Evolutionary conservation across 2,329 filamentous ascomycete genomes (phyloP).

Genomic region (Fusarium coicis): DNA sequence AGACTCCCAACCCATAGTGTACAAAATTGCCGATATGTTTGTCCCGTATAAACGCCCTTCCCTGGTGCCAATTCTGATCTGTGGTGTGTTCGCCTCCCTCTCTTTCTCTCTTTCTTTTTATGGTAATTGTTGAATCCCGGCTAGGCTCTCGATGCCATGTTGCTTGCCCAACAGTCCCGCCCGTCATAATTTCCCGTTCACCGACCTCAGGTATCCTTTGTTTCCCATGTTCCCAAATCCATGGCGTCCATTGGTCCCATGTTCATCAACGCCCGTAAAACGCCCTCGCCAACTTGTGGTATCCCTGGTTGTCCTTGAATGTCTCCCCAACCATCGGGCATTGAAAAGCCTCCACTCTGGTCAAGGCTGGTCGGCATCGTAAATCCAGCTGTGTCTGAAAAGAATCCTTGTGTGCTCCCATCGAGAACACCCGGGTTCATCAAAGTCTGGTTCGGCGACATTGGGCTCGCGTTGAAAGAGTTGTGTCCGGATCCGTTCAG

Average conservation of each 20-base stretch:
- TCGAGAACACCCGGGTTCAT: slow-evolving; percentile 53
- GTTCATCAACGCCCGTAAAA: slow-evolving; percentile 67
- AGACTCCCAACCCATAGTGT: slow-evolving; percentile 31
- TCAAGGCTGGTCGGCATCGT: slow-evolving; percentile 42
- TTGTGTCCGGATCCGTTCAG: slow-evolving; percentile 53
- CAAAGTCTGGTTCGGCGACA: slow-evolving; percentile 56
- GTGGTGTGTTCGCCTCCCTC: slow-evolving; percentile 4
- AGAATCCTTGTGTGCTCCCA: slow-evolving; percentile 52
- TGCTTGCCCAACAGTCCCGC: neutral
- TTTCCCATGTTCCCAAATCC: slow-evolving; percentile 63
- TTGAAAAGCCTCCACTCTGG: slow-evolving; percentile 51
- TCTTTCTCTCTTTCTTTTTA: slow-evolving; percentile 5
- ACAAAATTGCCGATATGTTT: slow-evolving; percentile 28
- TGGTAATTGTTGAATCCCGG: neutral
- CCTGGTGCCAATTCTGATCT: slow-evolving; percentile 1
- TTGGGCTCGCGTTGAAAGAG: slow-evolving; percentile 65
- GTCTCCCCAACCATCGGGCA: slow-evolving; percentile 58
- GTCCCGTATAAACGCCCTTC: slow-evolving; percentile 32
- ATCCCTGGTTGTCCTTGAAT: slow-evolving; percentile 58
- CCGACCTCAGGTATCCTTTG: slow-evolving; percentile 43
- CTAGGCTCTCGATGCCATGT: neutral
- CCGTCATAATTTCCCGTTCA: neutral
- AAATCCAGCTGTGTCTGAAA: slow-evolving; percentile 53
- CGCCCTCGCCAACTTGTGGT: slow-evolving; percentile 66
- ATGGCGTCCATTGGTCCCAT: slow-evolving; percentile 71